Evolutionary conservation across 192 early-diverging fungal species (phyloP), one percentile per base, ranked within the genome.

Genomic region (Dissophora ornata): DNA sequence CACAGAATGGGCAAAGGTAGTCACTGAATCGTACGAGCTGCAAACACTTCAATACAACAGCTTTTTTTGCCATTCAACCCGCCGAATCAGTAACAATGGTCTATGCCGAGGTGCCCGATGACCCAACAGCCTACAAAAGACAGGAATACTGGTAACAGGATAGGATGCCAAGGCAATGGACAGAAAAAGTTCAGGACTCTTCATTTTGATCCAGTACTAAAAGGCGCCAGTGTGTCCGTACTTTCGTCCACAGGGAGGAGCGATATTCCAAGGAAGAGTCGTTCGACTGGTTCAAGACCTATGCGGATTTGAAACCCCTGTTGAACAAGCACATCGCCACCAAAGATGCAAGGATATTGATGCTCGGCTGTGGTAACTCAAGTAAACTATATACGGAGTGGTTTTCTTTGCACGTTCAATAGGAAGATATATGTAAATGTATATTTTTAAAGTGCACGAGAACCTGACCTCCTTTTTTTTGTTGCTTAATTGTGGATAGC

Each of bases 241-340:
- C 36, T 38, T 24, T 18, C 9, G 29, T 21, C 11, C 53, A 0
- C 21, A 54, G 53, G 66, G 55, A 55, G 58, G 66, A 88, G 82
- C 56, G 83, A 80, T 69, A 77, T 65, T 33, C 63, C 52, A 61
- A 74, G 41, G 36, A 81, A 60, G 79, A 68, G 33, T 86, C 87
- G 0, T 96, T 94, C 79, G 95, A 96, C 82, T 96, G 95, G 94
- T 95, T 95, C 80, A 94, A 93, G 79, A 91, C 89, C 19, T 94
- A 90, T 81, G 71, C 81, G 54, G 90, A 93, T 30, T 67, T 94
- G 48, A 83, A 90, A 58, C 85, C 87, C 46, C 68, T 91, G 42
- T 71, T 94, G 21, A 77, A 71, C 55, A 46, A 80, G 66, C 58
- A 82, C 29, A 83, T 93, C 36, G 73, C 71, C 25, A 65, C 83